Conservation (phyloP, 108 stramenopile genomes). For the Stephanodiscus minutulus region DNA sequence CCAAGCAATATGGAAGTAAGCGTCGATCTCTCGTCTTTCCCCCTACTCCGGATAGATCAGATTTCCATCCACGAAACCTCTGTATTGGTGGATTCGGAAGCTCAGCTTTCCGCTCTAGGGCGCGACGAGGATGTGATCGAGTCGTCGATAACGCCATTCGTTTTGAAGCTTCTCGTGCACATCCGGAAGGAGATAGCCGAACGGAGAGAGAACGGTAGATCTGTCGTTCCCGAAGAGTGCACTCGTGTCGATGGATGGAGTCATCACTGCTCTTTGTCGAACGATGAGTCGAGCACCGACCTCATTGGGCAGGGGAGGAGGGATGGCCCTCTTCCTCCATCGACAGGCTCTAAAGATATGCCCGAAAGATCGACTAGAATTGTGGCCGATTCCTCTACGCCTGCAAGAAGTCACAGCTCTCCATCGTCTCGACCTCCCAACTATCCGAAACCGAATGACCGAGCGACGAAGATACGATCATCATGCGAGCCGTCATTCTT, state of each 20-base stretch:
- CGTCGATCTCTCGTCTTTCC: constrained; percentile 45
- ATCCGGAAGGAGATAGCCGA: constrained; percentile 21
- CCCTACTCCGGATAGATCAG: constrained; percentile 47
- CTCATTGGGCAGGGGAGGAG: not conserved
- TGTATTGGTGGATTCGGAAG: constrained; percentile 36
- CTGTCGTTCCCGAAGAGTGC: not conserved
- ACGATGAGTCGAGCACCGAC: not conserved
- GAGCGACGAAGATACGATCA: not conserved
- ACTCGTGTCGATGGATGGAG: not conserved
- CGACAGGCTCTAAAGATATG: too few relatives aligned
- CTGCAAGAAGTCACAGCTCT: too few relatives aligned
- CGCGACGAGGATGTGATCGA: not conserved
- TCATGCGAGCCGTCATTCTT: constrained; percentile 20
- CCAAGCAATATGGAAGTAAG: constrained; percentile 1
- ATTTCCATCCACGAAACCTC: constrained; percentile 21
- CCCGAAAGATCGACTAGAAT: too few relatives aligned
- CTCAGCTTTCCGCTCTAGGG: constrained; percentile 16
- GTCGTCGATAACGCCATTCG: constrained; percentile 23
- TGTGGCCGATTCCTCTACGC: too few relatives aligned
- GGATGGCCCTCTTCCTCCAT: too few relatives aligned
- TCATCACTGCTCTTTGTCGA: not conserved
- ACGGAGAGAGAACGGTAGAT: constrained; percentile 7
- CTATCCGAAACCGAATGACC: not conserved
- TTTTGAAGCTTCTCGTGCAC: constrained; percentile 25
- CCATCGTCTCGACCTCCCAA: too few relatives aligned